These are phyloP conservation scores for Neospora caninum DNA, from an alignment of 169 alveolate genomes.

Conservation along the genomic window DNA sequence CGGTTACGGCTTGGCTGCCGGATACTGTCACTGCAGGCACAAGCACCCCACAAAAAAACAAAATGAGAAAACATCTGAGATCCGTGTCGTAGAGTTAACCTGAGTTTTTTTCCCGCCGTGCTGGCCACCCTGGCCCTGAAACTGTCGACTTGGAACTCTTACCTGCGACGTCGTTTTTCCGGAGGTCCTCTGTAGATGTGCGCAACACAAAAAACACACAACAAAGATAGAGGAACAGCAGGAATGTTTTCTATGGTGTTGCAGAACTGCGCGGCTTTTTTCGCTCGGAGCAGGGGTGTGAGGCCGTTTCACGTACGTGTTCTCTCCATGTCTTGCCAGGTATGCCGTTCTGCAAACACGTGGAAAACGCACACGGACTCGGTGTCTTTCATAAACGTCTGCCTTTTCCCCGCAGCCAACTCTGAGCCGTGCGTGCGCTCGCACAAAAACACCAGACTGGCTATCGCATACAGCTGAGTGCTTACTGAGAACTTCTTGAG, in stretches of 20 bases:
- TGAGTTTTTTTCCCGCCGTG: too few relatives aligned
- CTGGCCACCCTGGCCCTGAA: too few relatives aligned
- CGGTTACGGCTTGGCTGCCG: background rate
- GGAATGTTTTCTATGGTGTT: too few relatives aligned
- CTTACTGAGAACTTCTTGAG: constrained; percentile 37
- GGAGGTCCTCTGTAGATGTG: background rate
- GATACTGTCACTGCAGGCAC: background rate
- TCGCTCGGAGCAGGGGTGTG: background rate
- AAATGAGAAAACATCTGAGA: too few relatives aligned
- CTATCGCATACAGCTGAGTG: too few relatives aligned
- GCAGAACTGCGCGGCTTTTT: background rate
- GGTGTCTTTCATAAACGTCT: too few relatives aligned
- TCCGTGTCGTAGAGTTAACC: too few relatives aligned
- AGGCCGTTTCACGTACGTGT: background rate
- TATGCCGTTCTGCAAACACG: constrained; percentile 11
- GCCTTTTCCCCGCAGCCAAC: too few relatives aligned
- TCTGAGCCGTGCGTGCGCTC: too few relatives aligned
- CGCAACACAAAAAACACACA: background rate
- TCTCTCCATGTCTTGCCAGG: constrained; percentile 42
- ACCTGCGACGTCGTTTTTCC: background rate
- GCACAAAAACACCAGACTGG: too few relatives aligned
- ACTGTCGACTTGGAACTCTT: too few relatives aligned
- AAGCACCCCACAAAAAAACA: background rate
- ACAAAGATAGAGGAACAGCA: too few relatives aligned
- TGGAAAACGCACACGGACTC: background rate